Base-by-base conservation (phyloP, 768 basidiomycete species). In the Hypsizygus marmoreus region DNA sequence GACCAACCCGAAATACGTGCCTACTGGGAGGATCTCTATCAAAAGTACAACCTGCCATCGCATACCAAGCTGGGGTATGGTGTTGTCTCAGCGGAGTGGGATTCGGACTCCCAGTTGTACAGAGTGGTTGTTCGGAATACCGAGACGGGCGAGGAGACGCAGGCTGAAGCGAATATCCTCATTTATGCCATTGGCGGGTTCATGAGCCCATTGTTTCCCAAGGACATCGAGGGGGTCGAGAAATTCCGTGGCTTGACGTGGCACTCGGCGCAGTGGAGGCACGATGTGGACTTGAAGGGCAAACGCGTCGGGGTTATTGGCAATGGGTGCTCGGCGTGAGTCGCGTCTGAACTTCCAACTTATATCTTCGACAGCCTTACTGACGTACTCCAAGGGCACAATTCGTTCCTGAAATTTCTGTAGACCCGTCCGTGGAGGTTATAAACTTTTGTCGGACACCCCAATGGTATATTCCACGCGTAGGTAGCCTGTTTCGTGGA, bases 241-340 rank as follows among this genome's bases (percentile, higher is more conserved):
- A 57, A 54, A 2, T 84, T 82, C 56, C 61, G 67, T 34, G 84
- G 83, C 2, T 55, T 60, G 9, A 38, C 69, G 13, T 84, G 76
- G 66, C 84, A 84, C 59, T 79, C 81, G 23, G 74, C 78, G 16
- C 55, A 60, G 43, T 77, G 84, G 84, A 63, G 71, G 34, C 77
- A 80, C 38, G 77, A 77, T 53, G 71, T 84, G 13, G 57, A 70
- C 33, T 56, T 84, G 44, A 64, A 64, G 46, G 75, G 74, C 2
- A 82, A 81, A 61, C 65, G 70, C 20, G 72, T 86, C 6, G 82
- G 77, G 1, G 76, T 85, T 11, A 76, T 84, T 56, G 83, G 82
- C 29, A 83, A 83, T 55, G 83, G 81, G 3, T 82, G 76, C 50
- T 80, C 78, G 31, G 81, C 74, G 73, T 81, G 56, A 54, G 73